A percentile compares a stretch with the other conserved stretches of the same genome.
Evolutionary conservation across 23 red algal species (phyloP).

Genomic region (Cyanidioschyzon merolae): DNA sequence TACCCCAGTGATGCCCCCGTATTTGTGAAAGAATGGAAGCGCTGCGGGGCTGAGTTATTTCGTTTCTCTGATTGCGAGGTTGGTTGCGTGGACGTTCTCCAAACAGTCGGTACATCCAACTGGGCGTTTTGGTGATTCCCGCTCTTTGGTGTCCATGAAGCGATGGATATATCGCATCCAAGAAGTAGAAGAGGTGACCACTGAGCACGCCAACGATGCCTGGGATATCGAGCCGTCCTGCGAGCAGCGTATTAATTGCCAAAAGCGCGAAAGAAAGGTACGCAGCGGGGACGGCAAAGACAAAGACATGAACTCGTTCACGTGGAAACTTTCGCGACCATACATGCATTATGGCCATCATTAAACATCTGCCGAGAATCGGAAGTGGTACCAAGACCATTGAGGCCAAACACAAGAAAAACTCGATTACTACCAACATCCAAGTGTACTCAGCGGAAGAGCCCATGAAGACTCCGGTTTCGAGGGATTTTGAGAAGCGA

Average conservation of each 20-base stretch:
- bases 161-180: constrained; percentile 76
- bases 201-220: constrained; percentile 50
- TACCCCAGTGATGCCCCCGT: background rate
- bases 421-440: constrained; percentile 38
- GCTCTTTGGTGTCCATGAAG: constrained; percentile 21
- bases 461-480: constrained; percentile 53
- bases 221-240: constrained; percentile 17
- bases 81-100: background rate
- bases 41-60: background rate
- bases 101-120: background rate
- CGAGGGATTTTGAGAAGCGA: constrained; percentile 69
- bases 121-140: background rate
- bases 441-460: constrained; percentile 63
- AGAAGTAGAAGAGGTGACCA: constrained; percentile 86
- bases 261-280: constrained; percentile 69
- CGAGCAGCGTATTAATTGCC: constrained; percentile 38
- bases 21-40: background rate
- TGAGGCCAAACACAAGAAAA: constrained; percentile 1
- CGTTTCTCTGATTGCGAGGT: background rate
- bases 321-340: constrained; percentile 55
- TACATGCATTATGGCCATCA: constrained; percentile 70
- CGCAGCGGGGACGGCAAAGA: constrained; percentile 63
- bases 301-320: constrained; percentile 54
- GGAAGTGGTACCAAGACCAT: constrained; percentile 19
- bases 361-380: constrained; percentile 35